Percentiles rank a stretch among this genome's conserved stretches.
These are phyloP conservation scores for Ceriops zippeliana DNA, from an alignment of 345 rosid genomes.

Conservation along the genomic window DNA sequence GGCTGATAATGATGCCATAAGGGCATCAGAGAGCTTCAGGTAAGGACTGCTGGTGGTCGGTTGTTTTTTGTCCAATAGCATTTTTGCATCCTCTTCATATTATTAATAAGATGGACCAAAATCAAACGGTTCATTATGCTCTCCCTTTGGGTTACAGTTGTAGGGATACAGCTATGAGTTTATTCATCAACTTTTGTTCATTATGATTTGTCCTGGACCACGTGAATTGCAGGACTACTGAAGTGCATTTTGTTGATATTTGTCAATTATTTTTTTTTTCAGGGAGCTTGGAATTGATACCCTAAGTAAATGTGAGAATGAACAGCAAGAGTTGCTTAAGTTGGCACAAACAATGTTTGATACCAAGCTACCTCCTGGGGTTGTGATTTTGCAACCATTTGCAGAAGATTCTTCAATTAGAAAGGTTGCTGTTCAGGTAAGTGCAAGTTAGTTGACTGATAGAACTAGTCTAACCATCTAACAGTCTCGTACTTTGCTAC, in stretches of 20 bases:
- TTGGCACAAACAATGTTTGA: conserved; percentile 90
- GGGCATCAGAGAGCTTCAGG: conserved; percentile 73
- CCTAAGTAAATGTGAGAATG: conserved; percentile 54
- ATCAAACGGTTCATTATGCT: no score
- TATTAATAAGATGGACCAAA: no score
- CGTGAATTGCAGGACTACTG: no score
- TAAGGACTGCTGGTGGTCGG: conserved; percentile 18
- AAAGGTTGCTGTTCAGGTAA: conserved; percentile 73
- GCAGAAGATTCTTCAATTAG: conserved; percentile 76
- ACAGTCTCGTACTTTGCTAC: no score
- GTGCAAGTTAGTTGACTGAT: neutral
- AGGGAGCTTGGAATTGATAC: conserved; percentile 88
- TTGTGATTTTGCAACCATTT: conserved; percentile 75
- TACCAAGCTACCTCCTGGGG: conserved; percentile 86
- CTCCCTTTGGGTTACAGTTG: no score
- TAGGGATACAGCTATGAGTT: no score
- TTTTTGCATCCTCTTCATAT: no score
- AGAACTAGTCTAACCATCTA: no score
- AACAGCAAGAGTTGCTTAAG: conserved; percentile 59
- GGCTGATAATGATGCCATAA: conserved; percentile 59
- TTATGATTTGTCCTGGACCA: no score
- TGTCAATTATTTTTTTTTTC: conserved; percentile 5
- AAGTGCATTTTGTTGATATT: conserved; percentile 11
- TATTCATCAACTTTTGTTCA: no score
- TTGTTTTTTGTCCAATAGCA: neutral